These are phyloP conservation scores for Striga hermonthica DNA, from an alignment of 305 asterid genomes.

Conservation along the genomic window DNA sequence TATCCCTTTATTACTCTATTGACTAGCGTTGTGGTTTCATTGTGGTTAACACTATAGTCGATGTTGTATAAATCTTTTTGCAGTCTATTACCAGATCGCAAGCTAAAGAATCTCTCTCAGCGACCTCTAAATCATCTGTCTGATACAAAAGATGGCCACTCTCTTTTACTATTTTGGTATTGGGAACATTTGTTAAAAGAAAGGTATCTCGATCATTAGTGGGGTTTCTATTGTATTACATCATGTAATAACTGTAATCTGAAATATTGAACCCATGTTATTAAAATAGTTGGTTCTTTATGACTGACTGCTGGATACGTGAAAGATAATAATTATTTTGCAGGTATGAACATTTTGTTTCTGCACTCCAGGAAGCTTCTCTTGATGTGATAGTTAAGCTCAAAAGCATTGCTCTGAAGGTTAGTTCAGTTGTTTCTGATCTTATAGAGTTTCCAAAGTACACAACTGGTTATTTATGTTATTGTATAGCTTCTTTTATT, in stretches of 20 bases:
- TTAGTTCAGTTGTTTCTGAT: conserved; percentile 28
- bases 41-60: conserved; percentile 22
- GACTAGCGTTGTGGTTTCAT: conserved; percentile 1
- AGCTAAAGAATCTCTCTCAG: conserved; percentile 74
- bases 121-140: conserved; percentile 76
- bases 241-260: conserved; percentile 5
- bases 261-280: too few relatives aligned
- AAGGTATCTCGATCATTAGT: conserved; percentile 45
- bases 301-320: neutral
- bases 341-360: conserved; percentile 74
- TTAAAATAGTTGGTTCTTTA: neutral
- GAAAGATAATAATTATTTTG: conserved; percentile 24
- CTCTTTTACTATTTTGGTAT: conserved; percentile 85
- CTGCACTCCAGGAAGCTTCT: conserved; percentile 86
- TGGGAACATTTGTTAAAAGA: conserved; percentile 93
- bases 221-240: conserved; percentile 3
- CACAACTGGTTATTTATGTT: neutral
- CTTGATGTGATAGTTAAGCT: conserved; percentile 73
- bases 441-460: neutral
- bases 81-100: conserved; percentile 87
- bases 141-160: conserved; percentile 80
- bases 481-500: conserved; percentile 5
- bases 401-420: conserved; percentile 90
- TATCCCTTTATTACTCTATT: neutral
- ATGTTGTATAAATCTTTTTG: conserved; percentile 29